These are phyloP conservation scores for Symbiodinium natans DNA, from an alignment of 73 alveolate genomes.

Conservation along the genomic window DNA sequence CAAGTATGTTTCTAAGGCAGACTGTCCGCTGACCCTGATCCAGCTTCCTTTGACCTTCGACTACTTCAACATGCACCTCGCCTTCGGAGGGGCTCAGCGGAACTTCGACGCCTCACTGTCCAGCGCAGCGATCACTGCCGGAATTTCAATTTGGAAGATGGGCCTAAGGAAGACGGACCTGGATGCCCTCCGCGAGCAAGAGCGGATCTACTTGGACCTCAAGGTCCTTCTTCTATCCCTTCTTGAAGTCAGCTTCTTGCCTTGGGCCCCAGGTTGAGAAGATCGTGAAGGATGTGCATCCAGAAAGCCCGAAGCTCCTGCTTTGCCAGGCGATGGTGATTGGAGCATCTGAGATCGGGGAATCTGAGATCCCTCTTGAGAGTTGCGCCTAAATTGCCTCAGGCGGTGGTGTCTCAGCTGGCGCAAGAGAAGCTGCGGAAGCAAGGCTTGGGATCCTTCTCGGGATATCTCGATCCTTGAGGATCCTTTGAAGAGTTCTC, in stretches of 20 bases:
- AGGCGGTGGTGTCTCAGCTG: conserved; percentile 48
- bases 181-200: conserved; percentile 46
- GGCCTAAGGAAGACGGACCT: conserved; percentile 9
- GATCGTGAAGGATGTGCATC: conserved; percentile 23
- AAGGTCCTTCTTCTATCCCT: no score
- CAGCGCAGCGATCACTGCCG: no score
- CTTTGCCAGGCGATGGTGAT: conserved; percentile 22
- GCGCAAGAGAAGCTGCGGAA: conserved; percentile 17
- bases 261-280: conserved; percentile 27
- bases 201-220: neutral
- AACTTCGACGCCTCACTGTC: no score
- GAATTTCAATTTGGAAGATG: no score
- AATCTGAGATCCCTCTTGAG: no score
- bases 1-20: neutral
- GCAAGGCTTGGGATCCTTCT: neutral
- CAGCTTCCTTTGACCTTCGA: conserved; percentile 67
- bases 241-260: neutral
- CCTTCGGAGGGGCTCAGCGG: neutral
- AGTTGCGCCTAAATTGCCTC: no score
- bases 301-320: conserved; percentile 49
- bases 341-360: no score
- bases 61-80: conserved; percentile 35
- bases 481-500: no score
- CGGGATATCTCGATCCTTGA: no score
- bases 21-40: conserved; percentile 30